Evolutionary conservation across 202 grass and related monocot genomes (phyloP).

Genomic region (Dendrocalamus latiflorus): DNA sequence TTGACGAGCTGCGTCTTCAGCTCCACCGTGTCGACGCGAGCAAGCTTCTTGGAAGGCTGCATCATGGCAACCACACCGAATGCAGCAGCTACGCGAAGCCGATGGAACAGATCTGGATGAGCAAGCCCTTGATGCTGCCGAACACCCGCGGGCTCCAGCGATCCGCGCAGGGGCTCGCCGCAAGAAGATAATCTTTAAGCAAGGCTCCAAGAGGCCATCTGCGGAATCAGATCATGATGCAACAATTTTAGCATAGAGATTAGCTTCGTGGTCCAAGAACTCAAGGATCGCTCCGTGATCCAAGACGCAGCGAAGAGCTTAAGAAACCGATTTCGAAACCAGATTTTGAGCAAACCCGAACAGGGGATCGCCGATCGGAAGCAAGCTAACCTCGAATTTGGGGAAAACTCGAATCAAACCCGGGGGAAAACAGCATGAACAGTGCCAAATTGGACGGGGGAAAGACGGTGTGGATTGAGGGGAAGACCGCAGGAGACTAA

Average conservation of each 20-base stretch:
- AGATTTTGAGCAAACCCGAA: neutral
- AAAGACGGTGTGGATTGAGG: neutral
- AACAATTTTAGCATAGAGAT: neutral
- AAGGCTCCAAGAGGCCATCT: neutral
- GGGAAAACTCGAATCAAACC: neutral
- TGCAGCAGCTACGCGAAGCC: no score
- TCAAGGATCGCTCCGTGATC: neutral
- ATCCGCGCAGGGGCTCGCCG: neutral
- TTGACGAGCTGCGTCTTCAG: no score
- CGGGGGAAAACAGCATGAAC: no score
- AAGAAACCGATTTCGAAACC: neutral
- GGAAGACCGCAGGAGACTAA: neutral
- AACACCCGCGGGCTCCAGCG: neutral
- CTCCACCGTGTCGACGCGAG: constrained; percentile 55
- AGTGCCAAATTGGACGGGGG: neutral
- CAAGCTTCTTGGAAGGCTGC: constrained; percentile 36
- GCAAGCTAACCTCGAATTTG: neutral
- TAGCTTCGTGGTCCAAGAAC: neutral
- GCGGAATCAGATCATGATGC: constrained; percentile 20
- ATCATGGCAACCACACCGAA: constrained; percentile 20
- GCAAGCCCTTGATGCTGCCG: constrained; percentile 35
- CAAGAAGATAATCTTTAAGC: neutral
- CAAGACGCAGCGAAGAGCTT: neutral
- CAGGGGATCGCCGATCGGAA: neutral
- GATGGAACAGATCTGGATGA: constrained; percentile 11